Conservation (phyloP, 2,329 filamentous ascomycete species). For the Beauveria australis region DNA sequence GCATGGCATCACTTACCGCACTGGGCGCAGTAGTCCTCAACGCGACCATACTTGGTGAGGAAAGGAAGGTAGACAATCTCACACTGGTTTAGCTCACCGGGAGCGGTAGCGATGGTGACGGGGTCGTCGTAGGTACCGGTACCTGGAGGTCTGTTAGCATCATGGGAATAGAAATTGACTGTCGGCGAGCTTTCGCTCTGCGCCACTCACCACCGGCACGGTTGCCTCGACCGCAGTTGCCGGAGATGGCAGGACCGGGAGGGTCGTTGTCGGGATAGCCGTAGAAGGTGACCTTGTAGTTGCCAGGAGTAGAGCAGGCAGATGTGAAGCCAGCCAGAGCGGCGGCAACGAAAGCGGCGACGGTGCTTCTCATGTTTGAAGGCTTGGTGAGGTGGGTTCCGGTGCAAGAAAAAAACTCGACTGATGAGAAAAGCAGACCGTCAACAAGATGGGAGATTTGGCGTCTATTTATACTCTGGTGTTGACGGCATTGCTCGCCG, state of each 20-base stretch:
- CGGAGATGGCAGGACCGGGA: conserved; percentile 13
- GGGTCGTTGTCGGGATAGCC: conserved; percentile 17
- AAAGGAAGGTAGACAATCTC: conserved; percentile 17
- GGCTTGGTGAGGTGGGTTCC: not conserved
- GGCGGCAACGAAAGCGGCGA: conserved; percentile 10
- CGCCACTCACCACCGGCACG: conserved; percentile 12
- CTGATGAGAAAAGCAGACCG: not conserved
- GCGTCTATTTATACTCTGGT: not conserved
- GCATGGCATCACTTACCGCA: conserved; percentile 11
- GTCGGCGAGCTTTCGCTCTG: not conserved
- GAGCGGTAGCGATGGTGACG: conserved; percentile 16
- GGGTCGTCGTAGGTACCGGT: conserved; percentile 16
- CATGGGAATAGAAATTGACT: too few relatives aligned
- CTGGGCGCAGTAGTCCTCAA: conserved; percentile 15
- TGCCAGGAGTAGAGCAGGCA: conserved; percentile 16
- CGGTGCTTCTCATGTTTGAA: conserved; percentile 15
- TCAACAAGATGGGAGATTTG: not conserved
- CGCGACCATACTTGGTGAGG: conserved; percentile 17
- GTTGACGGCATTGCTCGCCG: not conserved
- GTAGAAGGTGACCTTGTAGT: conserved; percentile 16
- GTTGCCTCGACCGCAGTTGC: conserved; percentile 15
- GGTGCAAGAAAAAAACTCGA: not conserved
- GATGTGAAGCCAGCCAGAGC: conserved; percentile 12
- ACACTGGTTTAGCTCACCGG: conserved; percentile 16
- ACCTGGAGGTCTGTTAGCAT: conserved; percentile 5